A percentile compares a stretch with the other conserved stretches of the same genome.
These are phyloP conservation scores for Cystobasidium slooffiae DNA, from an alignment of 1,284 basidiomycete species.

Conservation along the genomic window DNA sequence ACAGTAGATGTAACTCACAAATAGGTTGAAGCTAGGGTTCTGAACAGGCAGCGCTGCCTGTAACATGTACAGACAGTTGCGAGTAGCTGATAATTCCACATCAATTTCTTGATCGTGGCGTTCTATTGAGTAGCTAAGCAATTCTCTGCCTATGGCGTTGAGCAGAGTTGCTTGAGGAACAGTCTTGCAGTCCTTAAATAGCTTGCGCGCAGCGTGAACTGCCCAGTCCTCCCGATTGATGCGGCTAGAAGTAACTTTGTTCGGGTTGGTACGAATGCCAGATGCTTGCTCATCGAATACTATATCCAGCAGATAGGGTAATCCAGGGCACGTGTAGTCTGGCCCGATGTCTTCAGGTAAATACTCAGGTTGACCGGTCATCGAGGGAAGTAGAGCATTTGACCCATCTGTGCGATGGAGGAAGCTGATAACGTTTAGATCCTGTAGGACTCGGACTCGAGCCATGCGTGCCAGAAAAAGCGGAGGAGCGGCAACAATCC, in stretches of 20 bases:
- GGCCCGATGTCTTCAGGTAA: neutral
- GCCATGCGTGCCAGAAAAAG: neutral
- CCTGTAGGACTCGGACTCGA: neutral
- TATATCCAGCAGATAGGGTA: slow-evolving; percentile 24
- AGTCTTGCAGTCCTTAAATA: neutral
- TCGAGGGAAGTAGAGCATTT: neutral
- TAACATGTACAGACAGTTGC: neutral
- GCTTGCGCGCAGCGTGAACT: neutral
- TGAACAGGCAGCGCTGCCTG: neutral
- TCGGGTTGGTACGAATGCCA: slow-evolving; percentile 17
- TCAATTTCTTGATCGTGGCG: slow-evolving; percentile 17
- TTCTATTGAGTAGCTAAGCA: slow-evolving; percentile 2
- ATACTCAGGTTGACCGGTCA: neutral
- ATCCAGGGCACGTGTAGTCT: neutral
- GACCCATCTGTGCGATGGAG: neutral
- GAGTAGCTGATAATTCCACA: slow-evolving; percentile 14
- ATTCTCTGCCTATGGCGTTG: neutral
- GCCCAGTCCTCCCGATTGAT: neutral
- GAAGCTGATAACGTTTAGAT: neutral
- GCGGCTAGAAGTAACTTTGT: neutral
- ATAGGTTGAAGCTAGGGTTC: neutral
- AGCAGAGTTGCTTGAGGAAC: neutral
- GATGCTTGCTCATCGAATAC: neutral
- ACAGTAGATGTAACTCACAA: neutral
- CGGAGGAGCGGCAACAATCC: neutral